Percentiles rank a stretch among this genome's conserved stretches.
Conservation (phyloP, 176 grass and related monocot species). For the Musa troglodytarum region DNA sequence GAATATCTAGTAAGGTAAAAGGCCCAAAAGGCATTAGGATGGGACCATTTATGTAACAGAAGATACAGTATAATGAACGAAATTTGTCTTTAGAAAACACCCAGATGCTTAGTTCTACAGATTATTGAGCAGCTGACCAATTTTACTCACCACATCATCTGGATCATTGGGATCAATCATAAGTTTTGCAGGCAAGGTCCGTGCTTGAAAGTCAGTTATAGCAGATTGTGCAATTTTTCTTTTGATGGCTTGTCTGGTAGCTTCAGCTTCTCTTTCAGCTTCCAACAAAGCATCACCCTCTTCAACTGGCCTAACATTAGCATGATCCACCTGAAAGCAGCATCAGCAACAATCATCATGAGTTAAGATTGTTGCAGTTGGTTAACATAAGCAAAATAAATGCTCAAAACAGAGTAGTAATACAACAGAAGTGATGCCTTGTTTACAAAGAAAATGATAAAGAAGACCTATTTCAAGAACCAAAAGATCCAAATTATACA, state of each 20-base stretch:
- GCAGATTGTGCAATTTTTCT: conserved; percentile 88
- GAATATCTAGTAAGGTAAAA: background rate
- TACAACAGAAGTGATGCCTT: background rate
- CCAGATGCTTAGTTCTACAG: background rate
- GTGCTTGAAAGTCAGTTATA: conserved; percentile 68
- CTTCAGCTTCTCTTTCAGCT: conserved; percentile 85
- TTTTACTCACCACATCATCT: conserved; percentile 75
- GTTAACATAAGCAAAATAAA: background rate
- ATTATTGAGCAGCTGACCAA: background rate
- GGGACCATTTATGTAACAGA: too few species aligned
- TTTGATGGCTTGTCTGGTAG: conserved; percentile 79
- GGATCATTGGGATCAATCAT: conserved; percentile 84
- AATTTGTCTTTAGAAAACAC: background rate
- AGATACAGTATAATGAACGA: background rate
- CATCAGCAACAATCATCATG: background rate
- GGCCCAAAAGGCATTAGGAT: too few species aligned
- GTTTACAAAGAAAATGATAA: background rate
- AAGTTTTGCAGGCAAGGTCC: conserved; percentile 71
- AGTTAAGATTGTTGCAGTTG: background rate
- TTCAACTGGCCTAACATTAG: conserved; percentile 60
- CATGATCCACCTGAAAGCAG: conserved; percentile 57
- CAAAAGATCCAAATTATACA: background rate
- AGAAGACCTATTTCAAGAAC: background rate
- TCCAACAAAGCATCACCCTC: conserved; percentile 62
- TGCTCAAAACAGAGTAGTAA: background rate